These are phyloP conservation scores for Ogataea salicorniae DNA, from an alignment of 805 yeast species.

Conservation along the genomic window DNA sequence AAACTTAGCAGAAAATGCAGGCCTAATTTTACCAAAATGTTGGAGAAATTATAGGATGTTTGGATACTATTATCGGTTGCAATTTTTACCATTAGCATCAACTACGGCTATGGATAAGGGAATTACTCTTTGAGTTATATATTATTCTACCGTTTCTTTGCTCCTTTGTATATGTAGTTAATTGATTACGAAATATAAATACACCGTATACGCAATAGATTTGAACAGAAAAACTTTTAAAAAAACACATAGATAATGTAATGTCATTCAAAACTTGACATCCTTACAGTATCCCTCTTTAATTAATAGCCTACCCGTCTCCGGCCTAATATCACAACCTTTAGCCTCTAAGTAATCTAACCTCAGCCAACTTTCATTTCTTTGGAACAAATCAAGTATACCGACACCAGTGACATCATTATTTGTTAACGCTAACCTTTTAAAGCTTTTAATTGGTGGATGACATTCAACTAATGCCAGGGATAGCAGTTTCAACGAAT, in stretches of 20 bases:
- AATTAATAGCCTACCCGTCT: conserved; percentile 9
- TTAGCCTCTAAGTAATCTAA: conserved; percentile 11
- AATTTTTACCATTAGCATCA: too few species aligned
- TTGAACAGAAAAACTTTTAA: too few species aligned
- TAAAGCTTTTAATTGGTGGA: conserved; percentile 4
- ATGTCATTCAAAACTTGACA: neutral
- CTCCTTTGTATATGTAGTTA: too few species aligned
- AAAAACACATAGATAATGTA: too few species aligned
- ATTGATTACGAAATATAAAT: neutral
- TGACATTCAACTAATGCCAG: conserved; percentile 4
- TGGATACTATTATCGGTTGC: too few species aligned
- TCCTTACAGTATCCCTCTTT: conserved; percentile 12
- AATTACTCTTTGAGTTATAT: too few species aligned
- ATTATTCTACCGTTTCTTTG: too few species aligned
- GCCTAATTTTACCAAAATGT: too few species aligned
- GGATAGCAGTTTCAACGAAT: conserved; percentile 12
- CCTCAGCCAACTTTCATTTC: conserved; percentile 10
- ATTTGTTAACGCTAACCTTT: conserved; percentile 14
- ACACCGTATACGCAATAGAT: neutral
- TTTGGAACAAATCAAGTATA: conserved; percentile 21
- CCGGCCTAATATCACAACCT: conserved; percentile 18
- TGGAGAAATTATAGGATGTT: too few species aligned
- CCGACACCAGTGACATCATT: conserved; percentile 24
- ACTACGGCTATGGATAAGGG: too few species aligned
- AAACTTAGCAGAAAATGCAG: too few species aligned